These are phyloP conservation scores for Calonectria honghensis DNA, from an alignment of 2,329 filamentous ascomycete species.

Conservation along the genomic window DNA sequence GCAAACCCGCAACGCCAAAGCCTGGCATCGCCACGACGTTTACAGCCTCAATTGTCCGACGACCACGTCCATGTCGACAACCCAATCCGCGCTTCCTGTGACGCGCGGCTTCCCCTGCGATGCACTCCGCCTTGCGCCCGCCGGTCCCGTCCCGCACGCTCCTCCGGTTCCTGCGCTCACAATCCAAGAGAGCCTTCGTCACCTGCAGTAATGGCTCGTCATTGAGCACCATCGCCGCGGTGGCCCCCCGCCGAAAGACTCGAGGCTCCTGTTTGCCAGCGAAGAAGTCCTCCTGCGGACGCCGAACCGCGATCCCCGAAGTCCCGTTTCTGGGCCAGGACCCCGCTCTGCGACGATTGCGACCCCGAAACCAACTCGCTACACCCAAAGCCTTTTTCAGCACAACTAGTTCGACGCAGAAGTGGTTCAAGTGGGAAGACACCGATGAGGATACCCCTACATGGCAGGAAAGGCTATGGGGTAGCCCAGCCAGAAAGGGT, in stretches of 20 bases:
- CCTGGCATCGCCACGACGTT: slow-evolving; percentile 37
- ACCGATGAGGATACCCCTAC: slow-evolving; percentile 54
- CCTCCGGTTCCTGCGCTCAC: slow-evolving; percentile 83
- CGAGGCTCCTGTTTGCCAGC: slow-evolving; percentile 39
- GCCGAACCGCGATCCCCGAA: slow-evolving; percentile 51
- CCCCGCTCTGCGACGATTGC: slow-evolving; percentile 44
- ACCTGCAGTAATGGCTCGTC: slow-evolving; percentile 63
- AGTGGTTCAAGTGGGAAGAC: slow-evolving; percentile 47
- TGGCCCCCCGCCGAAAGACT: slow-evolving; percentile 47
- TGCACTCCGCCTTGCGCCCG: slow-evolving; percentile 66
- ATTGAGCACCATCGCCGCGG: slow-evolving; percentile 33
- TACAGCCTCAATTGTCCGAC: slow-evolving; percentile 22
- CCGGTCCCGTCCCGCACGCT: slow-evolving; percentile 74
- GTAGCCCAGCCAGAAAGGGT: slow-evolving; percentile 61
- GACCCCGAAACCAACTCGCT: slow-evolving; percentile 36
- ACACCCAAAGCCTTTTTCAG: slow-evolving; percentile 53
- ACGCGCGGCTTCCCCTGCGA: slow-evolving; percentile 55
- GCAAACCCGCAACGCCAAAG: slow-evolving; percentile 41
- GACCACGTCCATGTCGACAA: slow-evolving; percentile 43
- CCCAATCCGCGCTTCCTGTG: slow-evolving; percentile 41
- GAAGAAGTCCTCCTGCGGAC: slow-evolving; percentile 43
- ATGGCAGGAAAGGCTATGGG: slow-evolving; percentile 72
- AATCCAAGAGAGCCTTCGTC: slow-evolving; percentile 78
- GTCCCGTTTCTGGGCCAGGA: slow-evolving; percentile 57
- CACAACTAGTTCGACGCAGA: slow-evolving; percentile 54